A percentile compares a stretch with the other conserved stretches of the same genome.
phyloP scores from a whole-genome alignment of 2,329 filamentous ascomycete species.

The Purpureocillium lavendulum region DNA sequence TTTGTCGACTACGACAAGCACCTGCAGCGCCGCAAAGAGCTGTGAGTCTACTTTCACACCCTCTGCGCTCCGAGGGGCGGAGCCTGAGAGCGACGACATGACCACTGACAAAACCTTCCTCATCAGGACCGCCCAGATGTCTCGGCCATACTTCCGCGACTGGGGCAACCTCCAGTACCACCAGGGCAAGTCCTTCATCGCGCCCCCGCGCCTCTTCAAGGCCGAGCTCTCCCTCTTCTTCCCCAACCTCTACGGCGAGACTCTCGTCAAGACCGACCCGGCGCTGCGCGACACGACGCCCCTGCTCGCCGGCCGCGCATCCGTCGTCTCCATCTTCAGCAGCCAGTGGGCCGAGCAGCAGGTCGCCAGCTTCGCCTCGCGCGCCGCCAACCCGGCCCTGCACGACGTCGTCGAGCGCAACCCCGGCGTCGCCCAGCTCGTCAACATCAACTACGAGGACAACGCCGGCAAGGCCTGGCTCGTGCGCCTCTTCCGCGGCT shows the following conservation, averaged over 20 bases:
- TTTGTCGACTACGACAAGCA: constrained; percentile 84
- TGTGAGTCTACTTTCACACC: constrained; percentile 48
- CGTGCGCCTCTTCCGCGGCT: constrained; percentile 46
- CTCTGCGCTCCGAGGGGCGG: no score
- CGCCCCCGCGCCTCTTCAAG: constrained; percentile 78
- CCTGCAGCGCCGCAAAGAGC: constrained; percentile 61
- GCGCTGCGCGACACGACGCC: constrained; percentile 63
- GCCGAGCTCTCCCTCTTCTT: constrained; percentile 80
- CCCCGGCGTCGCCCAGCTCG: constrained; percentile 55
- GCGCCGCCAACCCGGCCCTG: constrained; percentile 60
- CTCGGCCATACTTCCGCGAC: constrained; percentile 91
- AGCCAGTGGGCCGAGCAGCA: constrained; percentile 82
- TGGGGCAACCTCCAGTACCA: constrained; percentile 78
- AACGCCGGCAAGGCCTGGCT: constrained; percentile 60
- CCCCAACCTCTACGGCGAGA: constrained; percentile 80
- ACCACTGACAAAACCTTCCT: no score
- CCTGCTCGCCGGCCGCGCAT: constrained; percentile 62
- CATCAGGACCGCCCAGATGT: constrained; percentile 68
- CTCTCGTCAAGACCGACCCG: constrained; percentile 50
- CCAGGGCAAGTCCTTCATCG: constrained; percentile 86
- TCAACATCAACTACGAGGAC: constrained; percentile 85
- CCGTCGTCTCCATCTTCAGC: constrained; percentile 74
- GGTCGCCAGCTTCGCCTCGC: constrained; percentile 60
- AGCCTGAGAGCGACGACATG: no score
- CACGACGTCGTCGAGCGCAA: constrained; percentile 49